Conservation (phyloP, 179 eudicot species). For the Silene coronaria region DNA sequence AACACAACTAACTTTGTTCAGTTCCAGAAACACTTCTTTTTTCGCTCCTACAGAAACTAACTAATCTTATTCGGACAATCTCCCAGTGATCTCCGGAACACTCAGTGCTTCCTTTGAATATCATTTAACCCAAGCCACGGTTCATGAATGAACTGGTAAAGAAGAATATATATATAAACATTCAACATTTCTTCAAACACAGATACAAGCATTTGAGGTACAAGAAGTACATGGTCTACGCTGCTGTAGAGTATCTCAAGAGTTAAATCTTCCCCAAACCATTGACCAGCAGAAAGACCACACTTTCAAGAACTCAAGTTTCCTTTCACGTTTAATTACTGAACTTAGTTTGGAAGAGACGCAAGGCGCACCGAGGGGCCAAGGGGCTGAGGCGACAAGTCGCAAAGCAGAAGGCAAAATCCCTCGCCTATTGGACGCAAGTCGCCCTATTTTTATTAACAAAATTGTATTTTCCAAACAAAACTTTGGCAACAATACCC, state of each 20-base stretch:
- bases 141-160: not conserved
- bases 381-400: too few species aligned
- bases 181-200: constrained; percentile 1
- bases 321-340: too few species aligned
- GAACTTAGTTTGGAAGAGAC: too few species aligned
- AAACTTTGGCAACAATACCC: too few species aligned
- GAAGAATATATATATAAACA: not conserved
- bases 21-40: not conserved
- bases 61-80: not conserved
- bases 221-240: not conserved
- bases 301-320: not conserved
- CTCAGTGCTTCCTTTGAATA: not conserved
- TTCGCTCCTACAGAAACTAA: not conserved
- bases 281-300: constrained; percentile 1
- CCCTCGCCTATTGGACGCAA: too few species aligned
- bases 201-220: not conserved
- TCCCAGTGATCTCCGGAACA: not conserved
- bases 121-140: not conserved
- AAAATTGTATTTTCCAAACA: too few species aligned
- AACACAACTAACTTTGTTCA: constrained; percentile 6
- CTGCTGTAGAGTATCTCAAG: not conserved
- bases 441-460: too few species aligned
- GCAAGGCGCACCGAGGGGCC: too few species aligned
- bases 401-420: too few species aligned
- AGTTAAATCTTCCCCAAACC: not conserved